Percentiles rank a stretch among this genome's conserved stretches.
Conservation (phyloP, 2,329 filamentous ascomycete genomes). For the Emmonsiellopsis sp. region DNA sequence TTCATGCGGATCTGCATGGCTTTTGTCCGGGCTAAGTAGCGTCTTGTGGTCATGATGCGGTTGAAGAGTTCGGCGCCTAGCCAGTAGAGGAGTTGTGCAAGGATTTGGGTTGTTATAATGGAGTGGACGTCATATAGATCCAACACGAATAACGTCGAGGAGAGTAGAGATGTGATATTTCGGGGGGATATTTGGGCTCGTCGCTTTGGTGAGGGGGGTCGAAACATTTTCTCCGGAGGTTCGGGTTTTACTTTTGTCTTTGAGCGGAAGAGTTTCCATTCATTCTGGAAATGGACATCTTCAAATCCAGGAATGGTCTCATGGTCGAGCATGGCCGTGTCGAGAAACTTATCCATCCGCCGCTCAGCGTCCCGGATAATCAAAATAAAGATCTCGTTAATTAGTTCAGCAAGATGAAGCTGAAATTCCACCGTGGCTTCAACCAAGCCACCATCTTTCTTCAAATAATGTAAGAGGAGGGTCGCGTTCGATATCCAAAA, state of each 20-base stretch:
- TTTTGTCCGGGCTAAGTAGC: slow-evolving; percentile 90
- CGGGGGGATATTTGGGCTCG: slow-evolving; percentile 84
- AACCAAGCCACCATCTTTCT: slow-evolving; percentile 78
- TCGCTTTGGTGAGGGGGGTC: slow-evolving; percentile 87
- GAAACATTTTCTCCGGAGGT: slow-evolving; percentile 78
- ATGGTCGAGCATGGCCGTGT: slow-evolving; percentile 89
- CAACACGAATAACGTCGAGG: slow-evolving; percentile 90
- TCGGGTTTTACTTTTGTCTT: slow-evolving; percentile 85
- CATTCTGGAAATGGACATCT: slow-evolving; percentile 92
- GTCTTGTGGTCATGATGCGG: slow-evolving; percentile 89
- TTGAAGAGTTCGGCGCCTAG: slow-evolving; percentile 94
- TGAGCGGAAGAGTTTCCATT: slow-evolving; percentile 94
- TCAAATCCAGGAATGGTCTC: slow-evolving; percentile 97
- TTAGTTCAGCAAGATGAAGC: slow-evolving; percentile 81
- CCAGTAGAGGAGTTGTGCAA: slow-evolving; percentile 93
- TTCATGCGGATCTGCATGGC: slow-evolving; percentile 99
- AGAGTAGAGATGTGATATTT: slow-evolving; percentile 90
- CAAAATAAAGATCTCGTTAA: slow-evolving; percentile 97
- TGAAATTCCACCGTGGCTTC: slow-evolving; percentile 82
- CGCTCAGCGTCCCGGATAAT: slow-evolving; percentile 94
- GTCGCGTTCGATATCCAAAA: slow-evolving; percentile 99
- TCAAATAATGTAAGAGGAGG: slow-evolving; percentile 87
- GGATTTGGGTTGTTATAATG: slow-evolving; percentile 83
- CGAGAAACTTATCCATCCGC: slow-evolving; percentile 89
- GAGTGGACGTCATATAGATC: slow-evolving; percentile 99